Percentiles rank a stretch among this genome's conserved stretches.
Conservation (phyloP, 306 rosid genomes). For the Canavalia gladiata region DNA sequence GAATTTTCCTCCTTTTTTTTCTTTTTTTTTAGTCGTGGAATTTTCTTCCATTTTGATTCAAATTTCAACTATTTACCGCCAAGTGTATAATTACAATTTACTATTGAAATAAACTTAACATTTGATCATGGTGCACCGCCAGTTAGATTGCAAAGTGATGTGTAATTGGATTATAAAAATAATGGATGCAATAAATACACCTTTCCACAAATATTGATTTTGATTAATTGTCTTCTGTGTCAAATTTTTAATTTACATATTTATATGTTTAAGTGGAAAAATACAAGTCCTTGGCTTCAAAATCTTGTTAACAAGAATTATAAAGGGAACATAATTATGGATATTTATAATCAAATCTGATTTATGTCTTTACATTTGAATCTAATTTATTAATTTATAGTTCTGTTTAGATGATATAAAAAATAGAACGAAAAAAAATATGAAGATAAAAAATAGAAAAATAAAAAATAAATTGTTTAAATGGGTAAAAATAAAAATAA, state of each 20-base stretch:
- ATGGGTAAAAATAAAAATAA: no score
- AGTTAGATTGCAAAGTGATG: slow-evolving; percentile 27
- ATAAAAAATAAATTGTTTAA: no score
- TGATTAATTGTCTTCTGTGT: background rate
- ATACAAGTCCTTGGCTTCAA: no score
- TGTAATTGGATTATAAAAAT: slow-evolving; percentile 17
- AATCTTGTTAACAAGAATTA: no score
- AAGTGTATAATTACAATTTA: background rate
- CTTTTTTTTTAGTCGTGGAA: no score
- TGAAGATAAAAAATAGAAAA: no score
- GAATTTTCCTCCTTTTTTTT: background rate
- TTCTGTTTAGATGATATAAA: no score
- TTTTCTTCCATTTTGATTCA: slow-evolving; percentile 5
- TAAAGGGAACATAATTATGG: no score
- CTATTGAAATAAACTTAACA: slow-evolving; percentile 17
- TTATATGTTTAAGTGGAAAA: background rate
- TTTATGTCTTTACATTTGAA: no score
- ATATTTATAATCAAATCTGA: no score
- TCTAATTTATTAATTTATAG: no score
- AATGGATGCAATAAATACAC: background rate
- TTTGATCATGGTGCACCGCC: background rate
- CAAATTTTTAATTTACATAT: background rate
- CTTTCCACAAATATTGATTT: background rate
- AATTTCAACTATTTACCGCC: slow-evolving; percentile 20
- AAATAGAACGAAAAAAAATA: no score